Evolutionary conservation across 164 flowering plant species (phyloP).

Genomic region (Amborella trichopoda): DNA sequence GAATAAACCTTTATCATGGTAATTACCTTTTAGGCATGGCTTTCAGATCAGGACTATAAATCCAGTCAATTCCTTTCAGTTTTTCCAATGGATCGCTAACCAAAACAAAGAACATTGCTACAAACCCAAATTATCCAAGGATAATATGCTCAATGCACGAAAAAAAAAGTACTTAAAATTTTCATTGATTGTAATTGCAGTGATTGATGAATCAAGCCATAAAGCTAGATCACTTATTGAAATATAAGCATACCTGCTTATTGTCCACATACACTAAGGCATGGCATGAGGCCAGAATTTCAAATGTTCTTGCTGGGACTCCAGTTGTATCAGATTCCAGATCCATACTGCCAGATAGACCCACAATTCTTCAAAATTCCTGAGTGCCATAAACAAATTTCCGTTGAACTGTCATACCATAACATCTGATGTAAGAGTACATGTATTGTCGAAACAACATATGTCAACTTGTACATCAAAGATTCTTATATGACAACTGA

Average conservation of each 20-base stretch:
- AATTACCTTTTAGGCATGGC: conserved; percentile 92
- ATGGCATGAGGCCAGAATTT: conserved; percentile 93
- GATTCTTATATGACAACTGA: too few species aligned
- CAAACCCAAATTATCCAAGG: too few species aligned
- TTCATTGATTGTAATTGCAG: too few species aligned
- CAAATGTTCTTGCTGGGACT: conserved; percentile 57
- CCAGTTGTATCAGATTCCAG: conserved; percentile 63
- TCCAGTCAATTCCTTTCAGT: conserved; percentile 95
- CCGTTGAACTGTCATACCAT: conserved; percentile 90
- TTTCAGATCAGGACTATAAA: conserved; percentile 90
- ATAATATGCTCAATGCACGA: not conserved
- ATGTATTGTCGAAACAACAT: conserved; percentile 97
- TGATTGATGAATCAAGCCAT: too few species aligned
- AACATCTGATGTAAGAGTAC: conserved; percentile 97
- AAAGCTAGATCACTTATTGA: too few species aligned
- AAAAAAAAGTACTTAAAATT: not conserved
- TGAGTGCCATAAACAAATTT: too few species aligned
- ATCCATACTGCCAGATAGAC: conserved; percentile 33
- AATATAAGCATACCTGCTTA: conserved; percentile 70
- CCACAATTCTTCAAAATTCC: conserved; percentile 93
- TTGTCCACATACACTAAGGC: conserved; percentile 96
- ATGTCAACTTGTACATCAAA: conserved; percentile 90
- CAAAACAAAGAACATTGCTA: conserved; percentile 32
- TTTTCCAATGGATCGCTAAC: conserved; percentile 99
- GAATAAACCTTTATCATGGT: too few species aligned